Base-by-base conservation (phyloP, 208 protist genomes). In the Phytomonas francai region DNA sequence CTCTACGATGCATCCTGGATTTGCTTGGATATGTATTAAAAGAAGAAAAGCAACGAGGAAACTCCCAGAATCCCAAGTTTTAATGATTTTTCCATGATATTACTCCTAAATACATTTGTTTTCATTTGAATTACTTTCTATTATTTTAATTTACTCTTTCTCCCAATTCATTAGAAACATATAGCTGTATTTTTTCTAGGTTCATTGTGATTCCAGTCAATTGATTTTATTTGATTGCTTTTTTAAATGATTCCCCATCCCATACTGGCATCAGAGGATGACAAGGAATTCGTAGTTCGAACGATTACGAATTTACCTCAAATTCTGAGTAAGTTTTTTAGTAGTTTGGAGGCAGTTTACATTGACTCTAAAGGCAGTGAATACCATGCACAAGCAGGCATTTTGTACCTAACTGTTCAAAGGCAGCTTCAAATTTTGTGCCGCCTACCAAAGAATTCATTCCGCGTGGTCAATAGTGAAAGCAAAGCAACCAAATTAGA, bases 261-360 rank as follows among this genome's bases (percentile, higher is more conserved):
- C 29, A 88, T 95, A 67, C 76, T 95, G 49, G 87, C 90, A n/a
- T 85, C 84, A 3, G 83, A 93, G 72, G 87, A 95, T 77, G 90
- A 95, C 67, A 81, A 86, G 63, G 78, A 92, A 27, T 93, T 87
- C 60, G 81, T 95, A 5, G 76, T 84, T 29, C 68, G 81, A 1
- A 88, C 81, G 25, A 81, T 95, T 45, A 67, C 85, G 12, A 68
- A 67, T 31, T 61, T 95, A 12, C 85, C 85, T 12, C 70, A 80
- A 5, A 19, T 88, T 3, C 29, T 93, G 14, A 79, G 84, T 31
- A 77, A 79, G 6, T 91, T 92, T 56, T 95, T 95, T 68, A 71
- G 76, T 30, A 73, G 78, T 3, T 51, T 95, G 22, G 85, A 92
- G 66, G 71, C 73, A 2, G 76, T 93, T 12, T 67, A 66, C 39